Evolutionary conservation across 2,329 filamentous ascomycete species (phyloP), one percentile per base, ranked within the genome.

Genomic region (Ophiosphaerella herpotricha): DNA sequence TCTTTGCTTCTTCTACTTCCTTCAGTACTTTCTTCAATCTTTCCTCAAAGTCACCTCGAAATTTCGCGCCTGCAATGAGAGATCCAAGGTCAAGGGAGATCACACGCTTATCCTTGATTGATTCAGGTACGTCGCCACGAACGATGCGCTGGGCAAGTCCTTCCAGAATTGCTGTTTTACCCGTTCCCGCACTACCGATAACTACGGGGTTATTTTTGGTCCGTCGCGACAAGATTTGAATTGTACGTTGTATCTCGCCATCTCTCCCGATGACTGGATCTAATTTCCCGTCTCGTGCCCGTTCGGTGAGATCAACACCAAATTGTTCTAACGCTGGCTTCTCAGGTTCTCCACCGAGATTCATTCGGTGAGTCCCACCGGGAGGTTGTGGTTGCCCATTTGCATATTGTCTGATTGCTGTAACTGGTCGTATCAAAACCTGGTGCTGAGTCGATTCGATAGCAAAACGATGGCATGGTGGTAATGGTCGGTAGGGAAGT

Each of bases 141-240:
- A 97, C 89, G 58, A 99, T 97, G 34, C 94, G 83, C 67, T 94
- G 84, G 8, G 93, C 92, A 34, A 97, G 78, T 1, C 93, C 93
- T 75, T 97, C 93, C 3, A 97, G 77, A 43, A 97, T 90, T 1
- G 93, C 92, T 5, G 93, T 97, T 77, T 97, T 97, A 54, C 93
- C 93, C 0, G 91, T 96, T 60, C 92, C 93, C 7, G 91, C 90
- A 39, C 86, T 87, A 54, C 93, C 93, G 50, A 97, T 96, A n/a
- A 97, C 78, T 0, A 97, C 92, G 0, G 93, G 93, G 60, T 96
- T 96, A 64, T 97, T 97, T 75, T 97, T 97, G 7, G 94, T 97
- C 53, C 94, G 82, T 56, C 94, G 82, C 13, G 92, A 97, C 1
- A 99, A 77, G 9, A 99, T 89, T 67, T 97, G 94, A 52, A 97